Conservation (phyloP, 352 stramenopile species). For the Phytophthora meadii region DNA sequence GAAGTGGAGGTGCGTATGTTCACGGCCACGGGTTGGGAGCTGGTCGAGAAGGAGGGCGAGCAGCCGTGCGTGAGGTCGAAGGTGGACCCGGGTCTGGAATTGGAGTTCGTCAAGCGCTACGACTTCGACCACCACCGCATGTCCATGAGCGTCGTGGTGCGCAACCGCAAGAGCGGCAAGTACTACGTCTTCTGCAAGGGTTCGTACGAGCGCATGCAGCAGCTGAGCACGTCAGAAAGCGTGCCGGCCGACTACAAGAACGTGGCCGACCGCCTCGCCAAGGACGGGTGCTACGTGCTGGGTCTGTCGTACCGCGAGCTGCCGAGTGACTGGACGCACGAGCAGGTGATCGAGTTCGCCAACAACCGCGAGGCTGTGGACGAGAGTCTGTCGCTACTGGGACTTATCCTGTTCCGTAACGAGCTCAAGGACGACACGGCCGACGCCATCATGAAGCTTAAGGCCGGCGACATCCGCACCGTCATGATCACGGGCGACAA, state of each 20-base stretch:
- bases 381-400: conserved; percentile 66
- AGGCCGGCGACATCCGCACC: conserved; percentile 61
- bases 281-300: conserved; percentile 83
- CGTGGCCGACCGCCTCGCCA: conserved; percentile 43
- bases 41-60: conserved; percentile 60
- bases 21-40: conserved; percentile 56
- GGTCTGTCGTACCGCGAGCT: conserved; percentile 56
- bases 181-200: conserved; percentile 90
- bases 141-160: conserved; percentile 91
- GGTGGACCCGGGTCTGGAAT: conserved; percentile 35
- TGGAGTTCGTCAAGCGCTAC: conserved; percentile 90
- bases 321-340: conserved; percentile 38
- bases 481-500: conserved; percentile 90
- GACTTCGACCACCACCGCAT: conserved; percentile 93
- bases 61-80: conserved; percentile 51
- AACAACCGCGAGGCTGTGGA: conserved; percentile 77
- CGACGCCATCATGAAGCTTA: conserved; percentile 69
- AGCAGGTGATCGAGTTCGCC: conserved; percentile 33
- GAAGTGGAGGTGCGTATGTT: conserved; percentile 85
- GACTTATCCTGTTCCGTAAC: conserved; percentile 88
- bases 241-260: conserved; percentile 69
- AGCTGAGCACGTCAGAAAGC: conserved; percentile 46
- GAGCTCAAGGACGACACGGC: conserved; percentile 73
- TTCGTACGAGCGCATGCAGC: conserved; percentile 80
- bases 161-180: conserved; percentile 56